Conservation (phyloP, 805 yeast genomes). For the Metschnikowia shivogae region DNA sequence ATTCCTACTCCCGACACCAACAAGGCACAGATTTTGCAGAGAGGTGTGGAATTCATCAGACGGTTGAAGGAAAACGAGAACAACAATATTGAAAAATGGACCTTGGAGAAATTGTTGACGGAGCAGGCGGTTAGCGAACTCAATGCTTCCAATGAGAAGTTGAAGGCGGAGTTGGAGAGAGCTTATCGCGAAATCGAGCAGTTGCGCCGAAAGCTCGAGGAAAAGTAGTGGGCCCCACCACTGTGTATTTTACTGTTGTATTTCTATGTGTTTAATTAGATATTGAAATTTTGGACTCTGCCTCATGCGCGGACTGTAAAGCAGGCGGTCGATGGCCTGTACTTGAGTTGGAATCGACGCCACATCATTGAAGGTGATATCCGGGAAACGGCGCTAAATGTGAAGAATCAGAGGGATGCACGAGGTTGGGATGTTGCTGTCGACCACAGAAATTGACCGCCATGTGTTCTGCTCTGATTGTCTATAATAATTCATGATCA, state of each 20-base stretch:
- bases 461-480: too few species aligned
- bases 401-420: too few species aligned
- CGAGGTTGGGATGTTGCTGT: not conserved
- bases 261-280: not conserved
- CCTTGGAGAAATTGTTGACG: slow-evolving; percentile 83
- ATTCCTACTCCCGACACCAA: slow-evolving; percentile 83
- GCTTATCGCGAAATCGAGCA: slow-evolving; percentile 90
- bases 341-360: too few species aligned
- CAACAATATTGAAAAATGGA: slow-evolving; percentile 89
- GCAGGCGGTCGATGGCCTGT: not conserved
- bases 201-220: slow-evolving; percentile 50
- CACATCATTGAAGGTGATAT: too few species aligned
- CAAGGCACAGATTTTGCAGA: slow-evolving; percentile 82
- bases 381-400: too few species aligned
- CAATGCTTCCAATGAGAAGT: slow-evolving; percentile 78
- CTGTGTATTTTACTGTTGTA: not conserved
- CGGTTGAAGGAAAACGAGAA: slow-evolving; percentile 86
- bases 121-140: slow-evolving; percentile 90
- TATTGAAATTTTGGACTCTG: not conserved
- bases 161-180: slow-evolving; percentile 82
- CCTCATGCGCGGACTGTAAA: not conserved
- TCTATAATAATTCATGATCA: not conserved
- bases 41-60: slow-evolving; percentile 88
- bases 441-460: too few species aligned
- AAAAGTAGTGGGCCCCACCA: slow-evolving; percentile 11